These are phyloP conservation scores for Zymoseptoria brevis DNA, from an alignment of 2,329 filamentous ascomycete genomes.

Conservation along the genomic window DNA sequence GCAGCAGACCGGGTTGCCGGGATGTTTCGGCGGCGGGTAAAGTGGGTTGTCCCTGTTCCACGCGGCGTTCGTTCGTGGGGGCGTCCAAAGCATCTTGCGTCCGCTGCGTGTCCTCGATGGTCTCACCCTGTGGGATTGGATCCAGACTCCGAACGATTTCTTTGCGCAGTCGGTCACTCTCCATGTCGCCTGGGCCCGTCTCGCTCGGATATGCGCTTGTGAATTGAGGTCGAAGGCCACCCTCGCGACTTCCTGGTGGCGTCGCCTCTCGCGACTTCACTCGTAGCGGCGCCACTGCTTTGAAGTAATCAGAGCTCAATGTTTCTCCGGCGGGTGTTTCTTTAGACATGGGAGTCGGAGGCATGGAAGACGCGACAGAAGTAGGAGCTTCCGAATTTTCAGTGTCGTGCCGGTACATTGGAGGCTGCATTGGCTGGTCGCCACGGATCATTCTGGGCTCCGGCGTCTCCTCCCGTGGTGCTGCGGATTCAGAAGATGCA, in stretches of 20 bases:
- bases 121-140: slow-evolving; percentile 31
- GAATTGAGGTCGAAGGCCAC: background rate
- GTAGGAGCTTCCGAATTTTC: slow-evolving; percentile 15
- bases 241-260: background rate
- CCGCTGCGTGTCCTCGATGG: slow-evolving; percentile 15
- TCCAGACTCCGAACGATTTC: slow-evolving; percentile 67
- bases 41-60: slow-evolving; percentile 20
- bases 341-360: slow-evolving; percentile 42
- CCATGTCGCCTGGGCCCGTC: slow-evolving; percentile 46
- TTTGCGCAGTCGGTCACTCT: slow-evolving; percentile 63
- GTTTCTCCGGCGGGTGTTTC: slow-evolving; percentile 31
- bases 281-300: slow-evolving; percentile 14
- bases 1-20: slow-evolving; percentile 17
- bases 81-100: slow-evolving; percentile 26
- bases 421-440: slow-evolving; percentile 10
- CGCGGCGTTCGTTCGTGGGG: slow-evolving; percentile 17
- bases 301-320: slow-evolving; percentile 13
- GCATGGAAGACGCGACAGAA: slow-evolving; percentile 18
- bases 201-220: slow-evolving; percentile 22
- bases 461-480: slow-evolving; percentile 21
- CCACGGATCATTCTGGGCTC: slow-evolving; percentile 16
- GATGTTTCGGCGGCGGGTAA: slow-evolving; percentile 18
- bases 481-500: slow-evolving; percentile 18
- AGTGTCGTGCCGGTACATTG: slow-evolving; percentile 13
- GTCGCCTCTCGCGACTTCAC: slow-evolving; percentile 11